These are phyloP conservation scores for Pezicula neosporulosa DNA, from an alignment of 2,329 filamentous ascomycete species.

Conservation along the genomic window DNA sequence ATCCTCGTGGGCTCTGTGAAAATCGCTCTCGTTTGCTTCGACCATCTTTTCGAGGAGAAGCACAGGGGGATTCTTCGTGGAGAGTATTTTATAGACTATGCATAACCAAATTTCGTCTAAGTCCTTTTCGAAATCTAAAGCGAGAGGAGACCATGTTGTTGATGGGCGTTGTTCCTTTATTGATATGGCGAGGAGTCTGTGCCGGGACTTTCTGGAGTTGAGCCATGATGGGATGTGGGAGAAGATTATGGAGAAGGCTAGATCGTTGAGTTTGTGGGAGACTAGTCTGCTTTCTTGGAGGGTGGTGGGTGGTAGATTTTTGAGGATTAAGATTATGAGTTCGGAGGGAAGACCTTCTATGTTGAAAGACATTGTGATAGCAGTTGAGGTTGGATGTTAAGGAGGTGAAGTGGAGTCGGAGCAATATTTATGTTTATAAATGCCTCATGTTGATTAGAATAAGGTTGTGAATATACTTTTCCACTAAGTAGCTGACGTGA, in stretches of 20 bases:
- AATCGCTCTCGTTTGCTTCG: constrained; percentile 3
- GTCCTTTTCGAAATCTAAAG: constrained; percentile 6
- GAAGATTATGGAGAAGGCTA: constrained; percentile 17
- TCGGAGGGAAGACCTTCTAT: constrained; percentile 16
- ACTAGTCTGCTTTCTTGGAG: constrained; percentile 13
- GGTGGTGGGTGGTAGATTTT: constrained; percentile 7
- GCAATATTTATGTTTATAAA: background rate
- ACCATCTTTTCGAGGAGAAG: background rate
- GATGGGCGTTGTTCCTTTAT: constrained; percentile 11
- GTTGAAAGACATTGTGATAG: background rate
- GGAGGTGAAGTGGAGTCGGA: background rate
- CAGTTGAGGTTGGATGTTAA: too few species aligned
- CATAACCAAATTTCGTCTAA: constrained; percentile 10
- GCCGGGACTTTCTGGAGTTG: constrained; percentile 7
- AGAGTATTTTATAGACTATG: constrained; percentile 2
- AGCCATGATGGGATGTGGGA: constrained; percentile 14
- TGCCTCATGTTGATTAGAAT: background rate
- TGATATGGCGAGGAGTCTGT: constrained; percentile 6
- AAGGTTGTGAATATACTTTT: background rate
- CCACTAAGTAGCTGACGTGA: background rate
- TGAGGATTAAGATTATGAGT: constrained; percentile 13
- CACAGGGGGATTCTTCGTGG: too few species aligned
- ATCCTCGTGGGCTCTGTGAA: too few species aligned
- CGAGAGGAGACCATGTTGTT: constrained; percentile 17
- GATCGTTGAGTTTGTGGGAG: constrained; percentile 10